phyloP scores from a whole-genome alignment of 2,329 filamentous ascomycete species.

The Sphaerulina musiva region DNA sequence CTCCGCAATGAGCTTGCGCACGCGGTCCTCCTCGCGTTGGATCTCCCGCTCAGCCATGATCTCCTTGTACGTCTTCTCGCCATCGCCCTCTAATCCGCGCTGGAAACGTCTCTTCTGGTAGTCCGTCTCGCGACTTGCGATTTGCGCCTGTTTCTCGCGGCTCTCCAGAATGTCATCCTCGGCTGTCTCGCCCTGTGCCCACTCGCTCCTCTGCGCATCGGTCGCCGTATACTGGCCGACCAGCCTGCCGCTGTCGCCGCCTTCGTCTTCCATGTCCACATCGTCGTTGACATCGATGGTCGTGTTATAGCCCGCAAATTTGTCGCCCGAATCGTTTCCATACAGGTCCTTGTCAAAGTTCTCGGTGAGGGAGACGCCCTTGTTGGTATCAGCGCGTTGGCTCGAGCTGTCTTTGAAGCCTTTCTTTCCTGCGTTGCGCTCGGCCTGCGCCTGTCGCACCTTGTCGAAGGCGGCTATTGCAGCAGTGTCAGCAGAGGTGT shows the following conservation, averaged over 20 bases:
- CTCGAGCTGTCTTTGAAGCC: constrained; percentile 70
- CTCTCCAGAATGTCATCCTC: constrained; percentile 86
- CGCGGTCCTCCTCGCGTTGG: constrained; percentile 86
- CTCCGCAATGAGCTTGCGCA: constrained; percentile 71
- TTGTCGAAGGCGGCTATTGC: constrained; percentile 68
- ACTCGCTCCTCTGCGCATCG: constrained; percentile 86
- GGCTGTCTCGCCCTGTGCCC: constrained; percentile 78
- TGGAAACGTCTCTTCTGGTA: constrained; percentile 95
- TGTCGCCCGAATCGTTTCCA: constrained; percentile 65
- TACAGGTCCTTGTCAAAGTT: constrained; percentile 84
- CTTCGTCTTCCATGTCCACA: constrained; percentile 69
- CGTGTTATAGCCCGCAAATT: constrained; percentile 84
- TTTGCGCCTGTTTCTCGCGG: constrained; percentile 82
- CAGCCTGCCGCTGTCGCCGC: constrained; percentile 59
- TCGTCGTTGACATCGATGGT: constrained; percentile 75
- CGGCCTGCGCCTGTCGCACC: constrained; percentile 80
- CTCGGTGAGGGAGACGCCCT: constrained; percentile 86
- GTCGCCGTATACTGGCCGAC: constrained; percentile 96
- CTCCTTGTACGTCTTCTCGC: constrained; percentile 75
- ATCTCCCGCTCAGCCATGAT: constrained; percentile 86
- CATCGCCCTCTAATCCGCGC: constrained; percentile 66
- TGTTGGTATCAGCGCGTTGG: constrained; percentile 72
- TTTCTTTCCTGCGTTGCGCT: constrained; percentile 82
- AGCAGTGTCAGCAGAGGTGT: neutral
- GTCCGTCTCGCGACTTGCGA: constrained; percentile 87